Evolutionary conservation across 768 basidiomycete genomes (phyloP), one percentile per base, ranked within the genome.

Genomic region (Suillus subluteus): DNA sequence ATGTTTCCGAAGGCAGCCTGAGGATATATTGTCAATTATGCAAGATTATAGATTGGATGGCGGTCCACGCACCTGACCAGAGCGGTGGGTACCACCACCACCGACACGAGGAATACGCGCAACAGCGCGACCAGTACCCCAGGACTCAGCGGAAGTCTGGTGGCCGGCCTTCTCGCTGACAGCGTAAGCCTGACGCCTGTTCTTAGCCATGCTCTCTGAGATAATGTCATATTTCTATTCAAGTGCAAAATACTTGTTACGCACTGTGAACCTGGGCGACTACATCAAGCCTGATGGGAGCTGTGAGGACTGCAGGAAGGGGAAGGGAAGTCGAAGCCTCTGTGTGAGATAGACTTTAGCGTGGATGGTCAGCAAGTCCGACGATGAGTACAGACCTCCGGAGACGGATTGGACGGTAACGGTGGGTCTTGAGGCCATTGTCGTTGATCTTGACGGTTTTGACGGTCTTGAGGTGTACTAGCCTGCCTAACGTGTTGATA

Each of bases 81-180:
- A 96, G 72, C 98, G 93, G 85, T 97, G 95, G 73, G 98, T 99
- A 81, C 98, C 98, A 78, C 94, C 92, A 78, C 98, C 98, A 77
- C 95, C 95, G 70, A 99, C 97, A 93, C 98, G 97, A 81, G 98
- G 98, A 78, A 99, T 99, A 96, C 98, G 98, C 35, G 97, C 97
- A 71, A 99, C 98, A 72, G 98, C 98, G 82, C 98, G 96, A 90
- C 98, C 98, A 72, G 98, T 99, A 82, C 98, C 98, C 98, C 98
- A 99, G 43, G 97, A 99, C 82, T 98, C 97, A 69, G 98, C 97
- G 68, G 91, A 93, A 73, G 98, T 99, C 83, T 99, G 97, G 86
- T 99, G 95, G 73, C 98, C 98, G 67, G 98, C 98, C 84, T 98
- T 98, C 82, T 93, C 91, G 81, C 90, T 92, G 77, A 99, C 98